phyloP scores from a whole-genome alignment of 345 rosid genomes.

The Populus alba region DNA sequence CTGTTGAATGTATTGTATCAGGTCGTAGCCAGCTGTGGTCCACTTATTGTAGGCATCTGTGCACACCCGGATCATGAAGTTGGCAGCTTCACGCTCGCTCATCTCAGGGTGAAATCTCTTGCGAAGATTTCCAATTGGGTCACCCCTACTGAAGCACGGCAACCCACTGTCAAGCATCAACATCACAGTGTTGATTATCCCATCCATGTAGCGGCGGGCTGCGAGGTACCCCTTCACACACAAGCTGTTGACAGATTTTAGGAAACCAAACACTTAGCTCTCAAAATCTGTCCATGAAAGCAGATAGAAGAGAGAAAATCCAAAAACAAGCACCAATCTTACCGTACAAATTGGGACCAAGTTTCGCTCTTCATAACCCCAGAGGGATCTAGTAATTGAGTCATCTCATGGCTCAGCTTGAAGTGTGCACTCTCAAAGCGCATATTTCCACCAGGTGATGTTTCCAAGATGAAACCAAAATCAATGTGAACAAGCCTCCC shows the following conservation, averaged over 20 bases:
- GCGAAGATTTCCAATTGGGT: slow-evolving; percentile 92
- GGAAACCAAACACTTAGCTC: neutral
- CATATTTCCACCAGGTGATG: slow-evolving; percentile 95
- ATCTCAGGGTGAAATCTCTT: slow-evolving; percentile 95
- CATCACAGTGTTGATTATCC: slow-evolving; percentile 73
- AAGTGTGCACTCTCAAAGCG: slow-evolving; percentile 97
- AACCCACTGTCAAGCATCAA: slow-evolving; percentile 97
- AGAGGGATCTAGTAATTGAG: slow-evolving; percentile 88
- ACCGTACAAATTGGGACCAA: slow-evolving; percentile 83
- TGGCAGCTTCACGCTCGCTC: slow-evolving; percentile 97
- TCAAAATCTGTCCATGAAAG: neutral
- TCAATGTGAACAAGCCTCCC: slow-evolving; percentile 98
- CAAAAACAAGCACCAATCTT: neutral
- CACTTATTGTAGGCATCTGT: slow-evolving; percentile 94
- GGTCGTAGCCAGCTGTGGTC: slow-evolving; percentile 93
- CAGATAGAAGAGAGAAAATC: neutral
- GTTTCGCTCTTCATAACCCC: slow-evolving; percentile 92
- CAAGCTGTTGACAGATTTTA: slow-evolving; percentile 41
- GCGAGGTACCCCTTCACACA: slow-evolving; percentile 91
- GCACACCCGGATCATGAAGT: slow-evolving; percentile 78
- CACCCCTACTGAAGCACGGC: slow-evolving; percentile 96
- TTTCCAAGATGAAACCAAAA: slow-evolving; percentile 95
- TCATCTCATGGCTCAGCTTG: slow-evolving; percentile 99
- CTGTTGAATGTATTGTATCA: slow-evolving; percentile 93
- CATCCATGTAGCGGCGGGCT: slow-evolving; percentile 85